Evolutionary conservation across 2,329 filamentous ascomycete species (phyloP), one percentile per base, ranked within the genome.

Genomic region (Biscogniauxia marginata): DNA sequence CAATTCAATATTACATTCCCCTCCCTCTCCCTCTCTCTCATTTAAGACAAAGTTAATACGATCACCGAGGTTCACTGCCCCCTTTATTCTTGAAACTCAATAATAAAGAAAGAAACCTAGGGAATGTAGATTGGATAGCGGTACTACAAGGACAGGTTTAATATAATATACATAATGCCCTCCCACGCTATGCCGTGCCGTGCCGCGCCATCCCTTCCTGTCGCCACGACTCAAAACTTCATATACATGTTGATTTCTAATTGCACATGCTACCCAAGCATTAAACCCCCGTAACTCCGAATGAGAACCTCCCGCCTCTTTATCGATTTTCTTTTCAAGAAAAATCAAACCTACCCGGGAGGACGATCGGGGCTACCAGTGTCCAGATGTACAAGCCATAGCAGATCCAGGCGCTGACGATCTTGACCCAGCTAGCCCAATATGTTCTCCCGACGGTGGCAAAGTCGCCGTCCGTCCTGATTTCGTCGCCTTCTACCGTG

Each of bases 341-440:
- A 64, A 80, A 78, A 49, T 91, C 91, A 70, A 97, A 97, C 50
- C 93, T 83, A 66, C 96, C 93, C 2, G 93, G 93, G 67, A 96
- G 73, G 46, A 96, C 75, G 39, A 96, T 82, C 2, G 95, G 95
- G 46, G 95, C 95, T 46, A 96, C 80, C 65, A 99, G 74, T 18
- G 91, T 96, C 95, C 95, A 99, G 23, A 87, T 84, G 70, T 98
- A 99, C 74, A 99, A 90, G 51, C 79, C 86, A 74, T 99, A 97
- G 77, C 95, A 99, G 53, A 95, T 87, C 95, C 95, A 99, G 18
- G 93, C 88, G 74, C 93, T 96, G 53, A 97, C 87, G 73, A 99
- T 98, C 85, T 99, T 99, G 65, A 97, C 92, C 95, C 96, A 99
- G 70, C 91, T 96, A 25, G 95, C 95, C 84, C 92, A 96, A 75